These are phyloP conservation scores for Leccinum subgranulosum DNA, from an alignment of 768 basidiomycete species.

Conservation along the genomic window DNA sequence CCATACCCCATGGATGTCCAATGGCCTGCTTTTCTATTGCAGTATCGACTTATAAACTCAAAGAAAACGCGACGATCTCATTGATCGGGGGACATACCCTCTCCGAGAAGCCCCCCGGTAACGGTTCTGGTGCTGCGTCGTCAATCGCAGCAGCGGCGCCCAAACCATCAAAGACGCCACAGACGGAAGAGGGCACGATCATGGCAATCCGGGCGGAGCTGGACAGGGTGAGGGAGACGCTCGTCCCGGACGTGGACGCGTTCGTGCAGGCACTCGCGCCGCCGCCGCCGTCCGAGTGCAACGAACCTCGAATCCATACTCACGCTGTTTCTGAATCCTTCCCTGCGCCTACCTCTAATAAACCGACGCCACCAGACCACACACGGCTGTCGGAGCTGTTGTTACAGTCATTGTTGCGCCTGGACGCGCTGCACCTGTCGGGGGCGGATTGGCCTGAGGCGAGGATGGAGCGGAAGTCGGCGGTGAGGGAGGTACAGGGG, in stretches of 20 bases:
- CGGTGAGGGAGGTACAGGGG: conserved; percentile 81
- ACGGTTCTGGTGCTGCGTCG: background rate
- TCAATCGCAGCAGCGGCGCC: background rate
- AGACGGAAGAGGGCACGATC: conserved; percentile 40
- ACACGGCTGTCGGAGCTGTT: conserved; percentile 74
- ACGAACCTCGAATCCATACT: background rate
- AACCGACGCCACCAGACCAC: conserved; percentile 36
- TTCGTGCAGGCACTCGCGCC: conserved; percentile 42
- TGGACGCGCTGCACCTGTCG: conserved; percentile 72
- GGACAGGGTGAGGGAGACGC: conserved; percentile 46
- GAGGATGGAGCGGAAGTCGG: conserved; percentile 76
- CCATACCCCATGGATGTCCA: background rate
- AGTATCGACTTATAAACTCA: conserved; percentile 78
- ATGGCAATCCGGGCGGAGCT: conserved; percentile 38
- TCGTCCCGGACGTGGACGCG: conserved; percentile 54
- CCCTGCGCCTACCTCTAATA: background rate
- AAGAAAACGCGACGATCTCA: conserved; percentile 63
- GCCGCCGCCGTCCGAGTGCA: background rate
- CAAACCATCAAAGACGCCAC: conserved; percentile 8
- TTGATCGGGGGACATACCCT: conserved; percentile 53
- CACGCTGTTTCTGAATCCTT: background rate
- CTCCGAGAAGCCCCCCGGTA: conserved; percentile 1
- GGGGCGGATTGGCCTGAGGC: conserved; percentile 78
- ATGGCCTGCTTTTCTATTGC: background rate
- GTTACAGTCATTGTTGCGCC: conserved; percentile 79